phyloP scores from a whole-genome alignment of 1,284 basidiomycete genomes.

The Volvariella surrecta region DNA sequence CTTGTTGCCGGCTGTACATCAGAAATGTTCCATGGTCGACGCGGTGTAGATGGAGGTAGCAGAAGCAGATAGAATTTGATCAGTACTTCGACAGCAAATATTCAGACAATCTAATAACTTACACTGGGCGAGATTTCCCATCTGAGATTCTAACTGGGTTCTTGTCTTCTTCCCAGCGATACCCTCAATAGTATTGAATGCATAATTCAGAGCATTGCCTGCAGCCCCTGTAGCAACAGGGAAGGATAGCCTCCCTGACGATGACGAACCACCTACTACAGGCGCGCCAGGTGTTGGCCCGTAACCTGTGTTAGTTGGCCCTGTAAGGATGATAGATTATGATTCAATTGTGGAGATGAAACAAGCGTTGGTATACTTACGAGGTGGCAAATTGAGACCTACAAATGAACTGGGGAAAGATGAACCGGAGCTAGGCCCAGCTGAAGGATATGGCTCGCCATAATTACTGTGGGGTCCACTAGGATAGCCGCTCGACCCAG shows the following conservation, averaged over 20 bases:
- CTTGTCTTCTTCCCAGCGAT: slow-evolving; percentile 34
- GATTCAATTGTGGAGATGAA: too few species aligned
- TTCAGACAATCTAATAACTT: slow-evolving; percentile 15
- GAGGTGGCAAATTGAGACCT: slow-evolving; percentile 13
- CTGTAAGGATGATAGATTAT: too few species aligned
- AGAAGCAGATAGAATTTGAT: slow-evolving; percentile 4
- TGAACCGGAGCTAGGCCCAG: too few species aligned
- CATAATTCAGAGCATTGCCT: slow-evolving; percentile 22
- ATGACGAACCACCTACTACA: not conserved
- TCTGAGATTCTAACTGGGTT: slow-evolving; percentile 29
- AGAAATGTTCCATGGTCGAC: not conserved
- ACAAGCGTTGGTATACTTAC: slow-evolving; percentile 9
- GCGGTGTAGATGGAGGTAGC: slow-evolving; percentile 5
- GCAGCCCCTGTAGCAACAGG: slow-evolving; percentile 9
- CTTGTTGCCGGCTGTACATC: slow-evolving; percentile 32
- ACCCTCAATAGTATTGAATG: slow-evolving; percentile 31
- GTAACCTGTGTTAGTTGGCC: too few species aligned
- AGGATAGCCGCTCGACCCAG: too few species aligned
- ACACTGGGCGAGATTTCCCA: slow-evolving; percentile 31
- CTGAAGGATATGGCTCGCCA: too few species aligned
- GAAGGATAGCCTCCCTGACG: not conserved
- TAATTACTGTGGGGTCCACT: too few species aligned
- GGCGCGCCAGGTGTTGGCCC: too few species aligned
- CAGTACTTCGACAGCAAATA: not conserved
- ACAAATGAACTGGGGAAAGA: slow-evolving; percentile 13